Evolutionary conservation across 768 basidiomycete species (phyloP).

Genomic region (Podaxis pistillaris): DNA sequence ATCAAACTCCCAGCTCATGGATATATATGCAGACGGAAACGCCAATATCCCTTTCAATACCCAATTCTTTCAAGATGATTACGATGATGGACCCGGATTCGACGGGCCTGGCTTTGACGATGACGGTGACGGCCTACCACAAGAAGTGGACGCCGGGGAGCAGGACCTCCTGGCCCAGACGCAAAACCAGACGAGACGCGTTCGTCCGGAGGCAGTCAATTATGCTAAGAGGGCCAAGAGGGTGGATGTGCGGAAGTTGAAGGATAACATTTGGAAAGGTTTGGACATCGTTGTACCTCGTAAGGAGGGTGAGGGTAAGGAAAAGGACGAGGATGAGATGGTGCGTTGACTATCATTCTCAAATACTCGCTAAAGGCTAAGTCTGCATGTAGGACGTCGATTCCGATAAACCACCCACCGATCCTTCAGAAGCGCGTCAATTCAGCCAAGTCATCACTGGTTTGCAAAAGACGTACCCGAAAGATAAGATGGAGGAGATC

Average conservation of each 20-base stretch:
- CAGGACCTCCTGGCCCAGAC: conserved; percentile 88
- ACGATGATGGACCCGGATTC: conserved; percentile 75
- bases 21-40: conserved; percentile 37
- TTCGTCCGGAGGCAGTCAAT: conserved; percentile 85
- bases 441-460: conserved; percentile 83
- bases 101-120: conserved; percentile 56
- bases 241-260: conserved; percentile 96
- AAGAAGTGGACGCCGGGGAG: conserved; percentile 51
- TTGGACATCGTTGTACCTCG: conserved; percentile 69
- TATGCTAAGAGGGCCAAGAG: conserved; percentile 95
- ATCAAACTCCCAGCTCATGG: not conserved
- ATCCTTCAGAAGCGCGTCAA: conserved; percentile 63
- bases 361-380: not conserved
- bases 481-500: conserved; percentile 96
- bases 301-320: conserved; percentile 33
- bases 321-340: conserved; percentile 48
- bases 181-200: conserved; percentile 70
- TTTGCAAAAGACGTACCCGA: conserved; percentile 80
- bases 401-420: conserved; percentile 38
- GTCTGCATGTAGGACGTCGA: conserved; percentile 44
- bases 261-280: conserved; percentile 97
- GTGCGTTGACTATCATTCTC: conserved; percentile 31
- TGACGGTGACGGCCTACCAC: conserved; percentile 36
- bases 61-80: conserved; percentile 95
- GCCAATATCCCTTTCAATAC: conserved; percentile 84